These are phyloP conservation scores for Tricholoma furcatifolium DNA, from an alignment of 768 basidiomycete species.

Conservation along the genomic window DNA sequence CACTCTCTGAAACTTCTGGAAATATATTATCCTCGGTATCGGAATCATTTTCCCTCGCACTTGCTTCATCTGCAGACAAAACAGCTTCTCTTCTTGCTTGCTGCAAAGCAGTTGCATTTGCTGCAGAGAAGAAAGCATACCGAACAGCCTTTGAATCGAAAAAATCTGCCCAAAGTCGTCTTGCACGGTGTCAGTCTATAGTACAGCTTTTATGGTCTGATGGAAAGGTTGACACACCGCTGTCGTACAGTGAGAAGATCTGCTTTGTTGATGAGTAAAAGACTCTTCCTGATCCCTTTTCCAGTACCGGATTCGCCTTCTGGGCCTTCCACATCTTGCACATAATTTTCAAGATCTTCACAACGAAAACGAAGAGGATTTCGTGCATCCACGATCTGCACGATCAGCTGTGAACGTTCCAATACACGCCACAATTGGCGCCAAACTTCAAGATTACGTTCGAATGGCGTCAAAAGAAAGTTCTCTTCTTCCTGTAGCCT, in stretches of 20 bases:
- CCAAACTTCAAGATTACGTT: constrained; percentile 98
- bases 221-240: constrained; percentile 46
- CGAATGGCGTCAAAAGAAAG: constrained; percentile 93
- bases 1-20: constrained; percentile 19
- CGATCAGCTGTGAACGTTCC: constrained; percentile 90
- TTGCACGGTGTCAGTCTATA: constrained; percentile 26
- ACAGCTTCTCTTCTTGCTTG: constrained; percentile 59
- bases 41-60: constrained; percentile 10
- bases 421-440: constrained; percentile 96
- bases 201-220: neutral
- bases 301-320: constrained; percentile 82
- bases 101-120: constrained; percentile 83
- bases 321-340: constrained; percentile 77
- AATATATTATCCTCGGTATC: constrained; percentile 3
- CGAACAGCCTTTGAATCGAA: constrained; percentile 73
- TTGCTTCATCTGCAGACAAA: constrained; percentile 23
- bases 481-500: constrained; percentile 87
- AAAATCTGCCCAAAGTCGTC: constrained; percentile 88
- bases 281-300: constrained; percentile 65
- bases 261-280: constrained; percentile 94
- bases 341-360: constrained; percentile 86
- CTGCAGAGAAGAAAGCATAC: constrained; percentile 93
- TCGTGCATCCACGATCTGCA: constrained; percentile 95
- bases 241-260: constrained; percentile 87
- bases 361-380: constrained; percentile 93